phyloP scores from a whole-genome alignment of 108 stramenopile genomes.

The Cyclostephanos invisitatus region DNA sequence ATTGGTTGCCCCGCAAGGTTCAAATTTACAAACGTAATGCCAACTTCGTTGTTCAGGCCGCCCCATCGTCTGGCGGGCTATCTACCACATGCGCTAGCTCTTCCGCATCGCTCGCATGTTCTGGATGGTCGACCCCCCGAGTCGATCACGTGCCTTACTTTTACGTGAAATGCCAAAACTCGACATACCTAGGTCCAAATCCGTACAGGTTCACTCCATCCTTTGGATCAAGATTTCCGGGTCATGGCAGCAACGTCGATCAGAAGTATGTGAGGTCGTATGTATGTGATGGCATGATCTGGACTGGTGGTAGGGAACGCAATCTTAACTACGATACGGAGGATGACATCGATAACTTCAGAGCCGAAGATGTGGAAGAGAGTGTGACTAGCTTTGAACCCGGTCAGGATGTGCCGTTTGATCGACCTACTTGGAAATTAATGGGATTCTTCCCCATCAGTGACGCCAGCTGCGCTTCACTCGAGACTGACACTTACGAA shows the following conservation, averaged over 20 bases:
- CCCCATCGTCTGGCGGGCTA: neutral
- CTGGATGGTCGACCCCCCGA: constrained; percentile 20
- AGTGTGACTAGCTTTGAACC: too few species aligned
- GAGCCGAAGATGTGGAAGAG: too few species aligned
- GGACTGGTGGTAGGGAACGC: neutral
- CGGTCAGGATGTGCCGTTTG: neutral
- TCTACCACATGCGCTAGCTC: constrained; percentile 9
- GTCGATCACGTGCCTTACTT: constrained; percentile 13
- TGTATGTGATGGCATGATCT: constrained; percentile 9
- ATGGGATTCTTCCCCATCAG: constrained; percentile 21
- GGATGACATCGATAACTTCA: too few species aligned
- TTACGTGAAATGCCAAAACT: constrained; percentile 11
- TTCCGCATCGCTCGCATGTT: constrained; percentile 11
- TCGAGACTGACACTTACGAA: neutral
- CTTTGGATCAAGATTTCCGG: constrained; percentile 23
- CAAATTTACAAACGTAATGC: constrained; percentile 3
- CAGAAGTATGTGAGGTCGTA: constrained; percentile 12
- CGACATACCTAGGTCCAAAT: constrained; percentile 26
- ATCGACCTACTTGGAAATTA: constrained; percentile 24
- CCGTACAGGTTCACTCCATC: constrained; percentile 27
- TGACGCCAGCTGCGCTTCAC: constrained; percentile 4
- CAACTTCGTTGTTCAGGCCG: constrained; percentile 15
- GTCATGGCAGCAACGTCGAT: neutral
- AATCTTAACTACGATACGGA: too few species aligned
- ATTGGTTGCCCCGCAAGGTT: constrained; percentile 6